Evolutionary conservation across 208 protist genomes (phyloP), one percentile per base, ranked within the genome.

Genomic region (Acanthamoeba healyi): DNA sequence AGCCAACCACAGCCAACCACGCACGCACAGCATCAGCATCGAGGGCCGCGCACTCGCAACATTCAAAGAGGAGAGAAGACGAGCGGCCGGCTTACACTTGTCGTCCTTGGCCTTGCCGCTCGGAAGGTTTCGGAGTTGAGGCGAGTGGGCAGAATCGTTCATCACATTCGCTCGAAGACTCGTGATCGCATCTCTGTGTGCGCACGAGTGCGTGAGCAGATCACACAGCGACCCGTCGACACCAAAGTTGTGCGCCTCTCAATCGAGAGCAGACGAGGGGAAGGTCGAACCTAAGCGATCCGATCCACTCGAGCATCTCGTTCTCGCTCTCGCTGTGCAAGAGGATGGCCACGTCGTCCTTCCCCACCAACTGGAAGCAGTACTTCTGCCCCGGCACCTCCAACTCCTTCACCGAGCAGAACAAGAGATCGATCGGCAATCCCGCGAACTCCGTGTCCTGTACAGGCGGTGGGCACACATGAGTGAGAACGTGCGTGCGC

Each of bases 221-320:
- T n/a, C 24, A 54, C 49, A 56, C 49, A 19, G 22, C 49, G 9
- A 56, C 49, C 49, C n/a, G n/a, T 24, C 49, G 15, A 5, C 49
- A 56, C 4, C 14, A 17, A 36, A 36, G 63, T 9, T 12, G 63
- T 38, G 34, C 2, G 26, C 22, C 9, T 34, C 9, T 67, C 5
- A 10, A 17, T 67, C 7, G 4, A 9, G 22, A 36, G 38, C 12
- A 77, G 17, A 22, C 34, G 67, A 9, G 15, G 38, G 12, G 12
- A 9, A 51, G n/a, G n/a, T n/a, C 70, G 34, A 6, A 87, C 79
- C 67, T 26, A 36, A 87, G 49, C 29, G 79, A 87, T 17, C 79
- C 79, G 79, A 87, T 61, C 79, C 79, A 87, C 29, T 87, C 79
- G 32, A 51, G 36, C 79, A 87, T 87, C 6, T 87, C 79, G 36